Conservation (phyloP, 2,329 filamentous ascomycete species). For the Thelonectria blattea region DNA sequence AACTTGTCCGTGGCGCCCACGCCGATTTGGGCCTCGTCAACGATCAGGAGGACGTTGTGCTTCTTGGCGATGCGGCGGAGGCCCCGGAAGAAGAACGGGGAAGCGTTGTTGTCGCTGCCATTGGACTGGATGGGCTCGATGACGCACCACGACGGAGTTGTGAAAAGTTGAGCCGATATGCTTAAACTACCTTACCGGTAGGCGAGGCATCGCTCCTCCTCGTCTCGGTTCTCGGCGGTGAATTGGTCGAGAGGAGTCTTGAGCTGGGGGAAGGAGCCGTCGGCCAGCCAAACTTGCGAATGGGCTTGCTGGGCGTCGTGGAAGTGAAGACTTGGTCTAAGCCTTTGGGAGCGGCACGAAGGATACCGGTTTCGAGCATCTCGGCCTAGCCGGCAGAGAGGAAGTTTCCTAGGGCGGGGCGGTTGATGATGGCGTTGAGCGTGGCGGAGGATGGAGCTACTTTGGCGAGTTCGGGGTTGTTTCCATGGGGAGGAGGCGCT, state of each 20-base stretch:
- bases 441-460: slow-evolving; percentile 77
- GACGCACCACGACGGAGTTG: slow-evolving; percentile 78
- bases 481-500: slow-evolving; percentile 86
- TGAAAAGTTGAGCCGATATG: slow-evolving; percentile 77
- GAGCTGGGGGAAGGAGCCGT: slow-evolving; percentile 79
- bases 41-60: slow-evolving; percentile 79
- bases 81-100: slow-evolving; percentile 80
- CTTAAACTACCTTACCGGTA: too few species aligned
- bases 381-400: slow-evolving; percentile 81
- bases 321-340: slow-evolving; percentile 88
- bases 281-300: slow-evolving; percentile 95
- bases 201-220: slow-evolving; percentile 78
- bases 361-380: slow-evolving; percentile 77
- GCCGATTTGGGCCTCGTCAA: slow-evolving; percentile 88
- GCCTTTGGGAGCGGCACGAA: slow-evolving; percentile 86
- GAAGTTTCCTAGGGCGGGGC: slow-evolving; percentile 88
- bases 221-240: slow-evolving; percentile 76
- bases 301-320: slow-evolving; percentile 88
- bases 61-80: slow-evolving; percentile 78
- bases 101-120: slow-evolving; percentile 92
- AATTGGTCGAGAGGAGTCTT: slow-evolving; percentile 86
- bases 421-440: slow-evolving; percentile 80
- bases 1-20: slow-evolving; percentile 91
- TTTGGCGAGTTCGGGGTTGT: slow-evolving; percentile 75
- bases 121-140: slow-evolving; percentile 91